These are phyloP conservation scores for Eucalyptus marginata DNA, from an alignment of 345 rosid genomes.

Conservation along the genomic window DNA sequence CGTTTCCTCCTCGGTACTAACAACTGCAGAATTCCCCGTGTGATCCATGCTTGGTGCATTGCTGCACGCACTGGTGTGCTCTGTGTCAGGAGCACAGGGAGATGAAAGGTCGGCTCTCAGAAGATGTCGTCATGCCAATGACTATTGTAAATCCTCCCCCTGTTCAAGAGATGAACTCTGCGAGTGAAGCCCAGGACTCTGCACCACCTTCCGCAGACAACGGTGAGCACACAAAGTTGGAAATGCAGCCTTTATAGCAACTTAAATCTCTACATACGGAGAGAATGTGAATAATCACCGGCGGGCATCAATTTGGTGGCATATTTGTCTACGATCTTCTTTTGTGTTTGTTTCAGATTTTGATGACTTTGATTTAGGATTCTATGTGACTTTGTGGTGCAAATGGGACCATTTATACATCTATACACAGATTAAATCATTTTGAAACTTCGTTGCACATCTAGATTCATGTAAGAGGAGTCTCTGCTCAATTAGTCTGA, in stretches of 20 bases:
- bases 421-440: not conserved
- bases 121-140: conserved; percentile 77
- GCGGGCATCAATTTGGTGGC: not conserved
- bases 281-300: not conserved
- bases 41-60: conserved; percentile 70
- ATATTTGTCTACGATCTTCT: not conserved
- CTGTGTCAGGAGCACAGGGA: conserved; percentile 81
- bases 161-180: conserved; percentile 72
- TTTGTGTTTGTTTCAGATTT: not conserved
- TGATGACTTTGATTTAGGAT: not conserved
- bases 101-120: conserved; percentile 73
- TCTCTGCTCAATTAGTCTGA: not conserved
- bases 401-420: not conserved
- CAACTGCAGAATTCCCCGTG: conserved; percentile 76
- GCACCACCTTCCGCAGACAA: conserved; percentile 24
- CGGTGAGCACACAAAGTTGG: conserved; percentile 21
- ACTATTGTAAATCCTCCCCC: conserved; percentile 85
- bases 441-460: not conserved
- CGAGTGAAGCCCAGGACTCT: conserved; percentile 19
- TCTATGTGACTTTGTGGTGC: not conserved
- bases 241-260: conserved; percentile 45
- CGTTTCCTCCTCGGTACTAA: not conserved
- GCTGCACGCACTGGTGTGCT: conserved; percentile 68
- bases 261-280: not conserved
- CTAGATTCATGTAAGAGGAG: not conserved